Conservation (phyloP, 768 basidiomycete species). For the Collybia nuda region DNA sequence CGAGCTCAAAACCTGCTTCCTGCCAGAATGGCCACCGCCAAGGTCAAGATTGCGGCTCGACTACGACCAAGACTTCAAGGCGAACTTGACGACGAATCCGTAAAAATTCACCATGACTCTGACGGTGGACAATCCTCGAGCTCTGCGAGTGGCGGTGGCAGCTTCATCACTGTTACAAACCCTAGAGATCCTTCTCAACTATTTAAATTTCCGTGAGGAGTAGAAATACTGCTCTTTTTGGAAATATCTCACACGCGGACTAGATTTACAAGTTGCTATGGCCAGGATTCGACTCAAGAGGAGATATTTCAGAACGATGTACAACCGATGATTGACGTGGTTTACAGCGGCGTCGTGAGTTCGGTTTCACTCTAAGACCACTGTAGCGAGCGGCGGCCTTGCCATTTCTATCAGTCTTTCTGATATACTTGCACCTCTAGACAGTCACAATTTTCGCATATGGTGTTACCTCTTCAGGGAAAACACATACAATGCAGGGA, state of each 20-base stretch:
- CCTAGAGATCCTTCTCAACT: constrained; percentile 66
- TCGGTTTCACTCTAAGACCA: neutral
- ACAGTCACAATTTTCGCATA: constrained; percentile 89
- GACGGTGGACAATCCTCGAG: constrained; percentile 27
- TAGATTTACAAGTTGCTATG: constrained; percentile 79
- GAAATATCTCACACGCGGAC: constrained; percentile 2
- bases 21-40: constrained; percentile 36
- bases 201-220: constrained; percentile 77
- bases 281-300: constrained; percentile 65
- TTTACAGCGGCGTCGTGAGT: constrained; percentile 73
- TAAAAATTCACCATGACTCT: constrained; percentile 49
- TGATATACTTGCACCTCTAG: constrained; percentile 31
- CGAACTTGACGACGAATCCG: constrained; percentile 62
- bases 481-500: constrained; percentile 94
- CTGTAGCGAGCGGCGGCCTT: neutral
- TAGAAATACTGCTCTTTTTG: constrained; percentile 2
- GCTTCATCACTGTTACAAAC: constrained; percentile 65
- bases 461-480: constrained; percentile 89
- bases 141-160: constrained; percentile 34
- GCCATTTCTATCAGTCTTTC: neutral
- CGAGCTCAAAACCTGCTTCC: neutral
- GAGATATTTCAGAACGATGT: constrained; percentile 80
- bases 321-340: constrained; percentile 73
- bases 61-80: constrained; percentile 62
- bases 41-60: constrained; percentile 72